These are phyloP conservation scores for Mycena alexandri DNA, from an alignment of 768 basidiomycete genomes.

Conservation along the genomic window DNA sequence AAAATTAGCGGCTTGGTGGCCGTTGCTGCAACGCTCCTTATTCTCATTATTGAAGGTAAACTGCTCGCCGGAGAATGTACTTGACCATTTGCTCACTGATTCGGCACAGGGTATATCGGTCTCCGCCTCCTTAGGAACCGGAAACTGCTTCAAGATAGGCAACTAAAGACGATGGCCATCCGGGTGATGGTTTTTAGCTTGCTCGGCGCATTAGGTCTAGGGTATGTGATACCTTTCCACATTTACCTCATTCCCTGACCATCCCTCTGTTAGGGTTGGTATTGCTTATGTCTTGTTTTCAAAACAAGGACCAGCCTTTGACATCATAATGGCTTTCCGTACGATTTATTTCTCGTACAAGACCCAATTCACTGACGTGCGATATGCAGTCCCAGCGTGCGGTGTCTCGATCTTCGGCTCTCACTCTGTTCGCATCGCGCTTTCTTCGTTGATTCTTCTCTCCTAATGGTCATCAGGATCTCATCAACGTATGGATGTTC, in stretches of 20 bases:
- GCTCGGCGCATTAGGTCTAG: constrained; percentile 43
- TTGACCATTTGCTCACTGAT: not conserved
- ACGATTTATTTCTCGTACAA: not conserved
- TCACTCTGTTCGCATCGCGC: constrained; percentile 16
- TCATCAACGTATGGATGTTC: too few relatives aligned
- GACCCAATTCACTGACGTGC: not conserved
- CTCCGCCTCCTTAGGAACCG: constrained; percentile 44
- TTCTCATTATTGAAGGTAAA: constrained; percentile 42
- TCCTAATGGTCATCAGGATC: too few relatives aligned
- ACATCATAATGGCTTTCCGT: constrained; percentile 31
- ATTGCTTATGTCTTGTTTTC: constrained; percentile 20
- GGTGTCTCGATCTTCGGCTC: constrained; percentile 31
- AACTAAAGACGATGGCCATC: constrained; percentile 38
- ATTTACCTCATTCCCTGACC: not conserved
- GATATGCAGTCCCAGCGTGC: constrained; percentile 13
- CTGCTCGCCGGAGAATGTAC: not conserved
- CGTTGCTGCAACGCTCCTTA: constrained; percentile 38
- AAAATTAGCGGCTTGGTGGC: constrained; percentile 46
- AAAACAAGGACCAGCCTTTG: constrained; percentile 27
- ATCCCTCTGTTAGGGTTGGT: constrained; percentile 23
- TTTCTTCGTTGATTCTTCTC: not conserved
- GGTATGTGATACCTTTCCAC: constrained; percentile 34
- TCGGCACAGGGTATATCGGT: constrained; percentile 40
- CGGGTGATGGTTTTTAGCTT: constrained; percentile 48
- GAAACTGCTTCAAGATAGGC: constrained; percentile 18